phyloP scores from a whole-genome alignment of 257 asterid genomes.

The Voacanga thouarsii region DNA sequence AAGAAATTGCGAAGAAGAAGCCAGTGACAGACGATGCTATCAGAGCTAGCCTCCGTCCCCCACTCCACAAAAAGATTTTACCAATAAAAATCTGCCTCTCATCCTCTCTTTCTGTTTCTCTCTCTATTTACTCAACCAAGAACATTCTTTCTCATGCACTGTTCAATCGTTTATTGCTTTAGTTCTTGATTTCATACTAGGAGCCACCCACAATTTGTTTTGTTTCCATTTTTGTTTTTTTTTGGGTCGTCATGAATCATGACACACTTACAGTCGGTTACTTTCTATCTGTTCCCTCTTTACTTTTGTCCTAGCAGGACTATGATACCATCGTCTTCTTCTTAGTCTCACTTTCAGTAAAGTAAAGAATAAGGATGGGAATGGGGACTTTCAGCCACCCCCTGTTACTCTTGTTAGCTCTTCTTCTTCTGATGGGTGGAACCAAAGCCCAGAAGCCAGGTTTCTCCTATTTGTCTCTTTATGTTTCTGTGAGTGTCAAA shows the following conservation, averaged over 20 bases:
- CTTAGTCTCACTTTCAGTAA: slow-evolving; percentile 21
- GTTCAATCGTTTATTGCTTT: neutral
- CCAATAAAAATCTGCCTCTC: neutral
- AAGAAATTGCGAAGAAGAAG: neutral
- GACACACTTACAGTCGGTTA: neutral
- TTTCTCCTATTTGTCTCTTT: slow-evolving; percentile 19
- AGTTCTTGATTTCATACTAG: neutral
- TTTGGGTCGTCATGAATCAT: neutral
- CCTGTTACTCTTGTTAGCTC: slow-evolving; percentile 26
- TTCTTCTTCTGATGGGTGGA: slow-evolving; percentile 45
- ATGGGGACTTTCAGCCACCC: slow-evolving; percentile 43
- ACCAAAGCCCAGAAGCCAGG: slow-evolving; percentile 90
- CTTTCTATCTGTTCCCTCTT: slow-evolving; percentile 23
- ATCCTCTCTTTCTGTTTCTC: neutral
- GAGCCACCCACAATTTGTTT: neutral
- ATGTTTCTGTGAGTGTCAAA: neutral
- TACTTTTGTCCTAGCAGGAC: slow-evolving; percentile 15
- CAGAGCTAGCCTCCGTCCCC: neutral
- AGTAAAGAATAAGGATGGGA: slow-evolving; percentile 23
- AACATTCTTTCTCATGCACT: neutral
- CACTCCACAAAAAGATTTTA: neutral
- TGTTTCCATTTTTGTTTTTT: no score
- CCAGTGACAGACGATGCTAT: neutral
- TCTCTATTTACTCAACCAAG: neutral
- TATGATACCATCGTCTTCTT: slow-evolving; percentile 32